Conservation (phyloP, 2,329 filamentous ascomycete species). For the Bimuria novae-zelandiae region DNA sequence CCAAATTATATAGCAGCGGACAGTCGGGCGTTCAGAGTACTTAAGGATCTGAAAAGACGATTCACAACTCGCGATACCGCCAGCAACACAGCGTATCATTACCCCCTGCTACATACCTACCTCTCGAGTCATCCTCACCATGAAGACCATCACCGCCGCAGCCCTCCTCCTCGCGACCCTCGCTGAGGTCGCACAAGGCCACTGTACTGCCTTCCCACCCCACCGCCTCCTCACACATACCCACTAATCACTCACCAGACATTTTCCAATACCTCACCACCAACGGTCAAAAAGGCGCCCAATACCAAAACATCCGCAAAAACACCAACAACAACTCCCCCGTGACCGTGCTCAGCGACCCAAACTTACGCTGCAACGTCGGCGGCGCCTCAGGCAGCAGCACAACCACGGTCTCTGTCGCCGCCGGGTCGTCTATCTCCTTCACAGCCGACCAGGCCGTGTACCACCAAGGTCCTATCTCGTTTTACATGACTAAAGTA, state of each 20-base stretch:
- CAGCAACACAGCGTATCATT: constrained; percentile 5
- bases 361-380: constrained; percentile 45
- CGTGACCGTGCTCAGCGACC: constrained; percentile 37
- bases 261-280: constrained; percentile 46
- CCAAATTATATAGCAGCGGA: constrained; percentile 31
- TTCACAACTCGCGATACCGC: constrained; percentile 9
- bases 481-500: constrained; percentile 47
- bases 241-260: constrained; percentile 28
- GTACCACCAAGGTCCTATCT: constrained; percentile 46
- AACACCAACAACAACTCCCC: constrained; percentile 47
- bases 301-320: constrained; percentile 43
- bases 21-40: constrained; percentile 19
- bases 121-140: constrained; percentile 12
- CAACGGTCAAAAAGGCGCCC: constrained; percentile 40
- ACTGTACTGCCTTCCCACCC: constrained; percentile 31
- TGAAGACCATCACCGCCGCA: constrained; percentile 43
- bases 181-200: constrained; percentile 42
- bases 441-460: constrained; percentile 45
- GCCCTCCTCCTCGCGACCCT: constrained; percentile 39
- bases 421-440: constrained; percentile 40
- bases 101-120: neutral
- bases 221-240: neutral
- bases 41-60: constrained; percentile 22
- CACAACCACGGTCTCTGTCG: constrained; percentile 41
- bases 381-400: constrained; percentile 32